Base-by-base conservation (phyloP, 2,329 filamentous ascomycete genomes). In the Dactylellina haptotyla region DNA sequence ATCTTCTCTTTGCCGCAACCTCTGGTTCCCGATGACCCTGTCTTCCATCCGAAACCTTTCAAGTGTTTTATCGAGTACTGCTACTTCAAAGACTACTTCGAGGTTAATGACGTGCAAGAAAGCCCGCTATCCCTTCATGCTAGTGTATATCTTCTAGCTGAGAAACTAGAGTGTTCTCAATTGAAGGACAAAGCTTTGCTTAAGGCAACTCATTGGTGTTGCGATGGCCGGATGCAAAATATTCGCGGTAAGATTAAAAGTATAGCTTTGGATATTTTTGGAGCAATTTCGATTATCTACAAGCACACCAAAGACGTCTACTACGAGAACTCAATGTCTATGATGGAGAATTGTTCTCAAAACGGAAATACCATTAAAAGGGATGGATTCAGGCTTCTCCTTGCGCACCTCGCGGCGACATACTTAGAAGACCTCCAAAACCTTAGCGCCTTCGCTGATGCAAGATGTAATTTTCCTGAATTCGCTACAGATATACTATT, bases 21-120 rank as follows among this genome's bases (percentile, higher is more conserved):
- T 20, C 1, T 66, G 6, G 3, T 56, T 23, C 18, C 58, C 14
- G 43, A 57, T 9, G 62, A 18, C 4, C 43, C n/a, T 20, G 43
- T 63, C 3, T 14, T 51, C 14, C 25, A 51, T n/a, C 18, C 20
- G 14, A 34, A 63, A 2, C 50, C 66, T 4, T 63, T 71, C n/a
- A 16, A 50, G 3, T 51, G 41, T 14, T 71, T 70, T 41, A 8
- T 63, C 12, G 43, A 71, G n/a, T 63, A 71, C n/a, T 71, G 66
- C 16, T 63, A 70, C 16, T 20, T 70, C 4, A 26, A 20, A 3
- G 58, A 26, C 3, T 70, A 70, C 26, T 46, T 57, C 26, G 12
- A 32, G 2, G 6, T 6, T 18, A 25, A 56, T 23, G 10, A 4
- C 23, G 25, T 23, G 1, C 6, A 46, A 8, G 10, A 10, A 10